Evolutionary conservation across 2,329 filamentous ascomycete species (phyloP).

Genomic region (Neoascochyta sp.): DNA sequence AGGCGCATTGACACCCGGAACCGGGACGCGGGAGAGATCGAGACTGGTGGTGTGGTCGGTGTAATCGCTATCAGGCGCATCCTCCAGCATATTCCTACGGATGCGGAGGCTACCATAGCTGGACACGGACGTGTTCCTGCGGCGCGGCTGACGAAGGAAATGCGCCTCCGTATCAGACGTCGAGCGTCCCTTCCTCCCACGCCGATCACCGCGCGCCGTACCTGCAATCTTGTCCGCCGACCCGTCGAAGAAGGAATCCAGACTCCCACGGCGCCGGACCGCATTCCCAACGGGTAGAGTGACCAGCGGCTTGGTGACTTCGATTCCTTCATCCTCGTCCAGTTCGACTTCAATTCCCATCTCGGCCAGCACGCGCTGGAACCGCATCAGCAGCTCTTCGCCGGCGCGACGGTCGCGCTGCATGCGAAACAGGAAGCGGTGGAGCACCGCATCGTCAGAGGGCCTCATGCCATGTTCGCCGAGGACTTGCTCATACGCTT

Average conservation of each 20-base stretch:
- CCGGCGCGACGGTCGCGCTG: slow-evolving; percentile 23
- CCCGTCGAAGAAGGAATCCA: slow-evolving; percentile 58
- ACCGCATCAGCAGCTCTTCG: slow-evolving; percentile 61
- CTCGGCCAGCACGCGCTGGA: slow-evolving; percentile 62
- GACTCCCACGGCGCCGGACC: slow-evolving; percentile 57
- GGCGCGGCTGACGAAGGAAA: slow-evolving; percentile 13
- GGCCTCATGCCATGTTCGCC: slow-evolving; percentile 64
- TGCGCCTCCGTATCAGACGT: slow-evolving; percentile 26
- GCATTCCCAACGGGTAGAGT: too few species aligned
- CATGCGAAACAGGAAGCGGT: slow-evolving; percentile 75
- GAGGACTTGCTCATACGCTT: slow-evolving; percentile 75
- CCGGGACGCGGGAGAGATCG: slow-evolving; percentile 28
- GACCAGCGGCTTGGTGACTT: too few species aligned
- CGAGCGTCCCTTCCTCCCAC: slow-evolving; percentile 19
- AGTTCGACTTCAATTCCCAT: slow-evolving; percentile 63
- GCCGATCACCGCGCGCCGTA: slow-evolving; percentile 23
- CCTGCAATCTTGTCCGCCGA: slow-evolving; percentile 51
- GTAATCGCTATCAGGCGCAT: slow-evolving; percentile 25
- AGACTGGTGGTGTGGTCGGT: slow-evolving; percentile 29
- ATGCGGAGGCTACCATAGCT: slow-evolving; percentile 37
- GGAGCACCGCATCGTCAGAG: slow-evolving; percentile 71
- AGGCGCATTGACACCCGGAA: slow-evolving; percentile 37
- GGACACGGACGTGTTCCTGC: slow-evolving; percentile 33
- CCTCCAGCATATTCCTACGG: slow-evolving; percentile 15
- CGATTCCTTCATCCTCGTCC: slow-evolving; percentile 42